phyloP scores from a whole-genome alignment of 2,329 filamentous ascomycete genomes.

The Aspergillus pseudonomiae region DNA sequence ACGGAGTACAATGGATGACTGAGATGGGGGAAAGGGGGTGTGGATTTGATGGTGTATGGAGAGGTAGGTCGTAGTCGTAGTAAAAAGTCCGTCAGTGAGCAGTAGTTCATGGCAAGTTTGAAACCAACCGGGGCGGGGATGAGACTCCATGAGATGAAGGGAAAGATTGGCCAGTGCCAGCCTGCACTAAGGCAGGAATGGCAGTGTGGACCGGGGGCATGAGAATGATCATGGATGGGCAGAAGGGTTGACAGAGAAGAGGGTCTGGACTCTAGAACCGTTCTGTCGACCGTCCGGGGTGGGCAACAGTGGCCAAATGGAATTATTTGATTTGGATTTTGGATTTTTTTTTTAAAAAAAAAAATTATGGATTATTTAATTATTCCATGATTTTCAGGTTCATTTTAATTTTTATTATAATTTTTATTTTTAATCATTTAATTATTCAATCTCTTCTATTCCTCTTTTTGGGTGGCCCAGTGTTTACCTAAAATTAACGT shows the following conservation, averaged over 20 bases:
- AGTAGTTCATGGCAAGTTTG: conserved; percentile 6
- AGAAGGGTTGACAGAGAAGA: conserved; percentile 3
- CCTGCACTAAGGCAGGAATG: conserved; percentile 1
- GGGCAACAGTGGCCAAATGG: not conserved
- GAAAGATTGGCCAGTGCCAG: conserved; percentile 1
- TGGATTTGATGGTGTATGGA: conserved; percentile 4
- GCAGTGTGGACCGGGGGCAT: conserved; percentile 3
- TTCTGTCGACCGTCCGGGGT: not conserved
- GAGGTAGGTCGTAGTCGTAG: not conserved
- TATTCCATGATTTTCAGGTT: not conserved
- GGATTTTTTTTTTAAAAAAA: not conserved
- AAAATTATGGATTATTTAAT: not conserved
- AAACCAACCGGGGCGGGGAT: conserved; percentile 5
- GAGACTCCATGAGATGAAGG: not conserved
- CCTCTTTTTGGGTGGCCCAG: not conserved
- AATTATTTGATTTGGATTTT: not conserved
- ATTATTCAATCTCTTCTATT: not conserved
- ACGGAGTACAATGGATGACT: conserved; percentile 11
- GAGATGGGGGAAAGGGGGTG: conserved; percentile 3
- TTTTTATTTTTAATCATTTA: not conserved
- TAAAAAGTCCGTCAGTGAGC: conserved; percentile 34
- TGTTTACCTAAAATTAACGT: not conserved
- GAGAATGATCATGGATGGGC: conserved; percentile 2
- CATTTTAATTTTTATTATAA: not conserved
- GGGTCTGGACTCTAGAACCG: conserved; percentile 3